Percentiles rank a stretch among this genome's conserved stretches.
Conservation (phyloP, 768 basidiomycete species). For the Rhodotorula kratochvilovae region DNA sequence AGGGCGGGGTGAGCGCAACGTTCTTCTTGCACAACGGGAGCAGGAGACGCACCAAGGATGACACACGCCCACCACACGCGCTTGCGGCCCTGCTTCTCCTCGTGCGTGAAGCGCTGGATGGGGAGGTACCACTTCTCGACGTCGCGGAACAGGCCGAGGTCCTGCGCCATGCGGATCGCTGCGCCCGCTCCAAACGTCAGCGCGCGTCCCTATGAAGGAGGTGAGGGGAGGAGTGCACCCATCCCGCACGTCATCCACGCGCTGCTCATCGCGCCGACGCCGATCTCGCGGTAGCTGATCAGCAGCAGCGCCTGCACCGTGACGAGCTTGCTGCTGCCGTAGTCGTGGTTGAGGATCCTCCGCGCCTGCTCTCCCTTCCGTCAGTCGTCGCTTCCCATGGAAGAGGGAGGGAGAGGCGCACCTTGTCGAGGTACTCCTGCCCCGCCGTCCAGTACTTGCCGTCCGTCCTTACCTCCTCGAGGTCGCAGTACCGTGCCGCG, state of each 20-base stretch:
- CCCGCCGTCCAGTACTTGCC: conserved; percentile 43
- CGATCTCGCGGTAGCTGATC: conserved; percentile 77
- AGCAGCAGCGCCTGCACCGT: conserved; percentile 76
- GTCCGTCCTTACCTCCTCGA: conserved; percentile 21
- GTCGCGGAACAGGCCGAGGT: conserved; percentile 43
- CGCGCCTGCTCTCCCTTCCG: conserved; percentile 34
- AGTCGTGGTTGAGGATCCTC: conserved; percentile 51
- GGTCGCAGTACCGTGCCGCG: conserved; percentile 63
- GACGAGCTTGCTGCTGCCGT: conserved; percentile 65
- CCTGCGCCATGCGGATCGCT: conserved; percentile 71
- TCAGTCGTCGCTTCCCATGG: no score
- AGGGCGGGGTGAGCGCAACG: neutral
- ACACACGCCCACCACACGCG: conserved; percentile 46
- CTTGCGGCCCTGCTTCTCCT: conserved; percentile 46
- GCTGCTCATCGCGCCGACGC: conserved; percentile 78
- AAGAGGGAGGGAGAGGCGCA: neutral
- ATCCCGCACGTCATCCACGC: conserved; percentile 75
- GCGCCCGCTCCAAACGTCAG: neutral
- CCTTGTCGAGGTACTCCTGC: conserved; percentile 38
- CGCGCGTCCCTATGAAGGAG: no score
- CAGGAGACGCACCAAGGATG: conserved; percentile 40
- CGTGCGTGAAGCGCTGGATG: conserved; percentile 42
- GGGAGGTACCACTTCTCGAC: conserved; percentile 43
- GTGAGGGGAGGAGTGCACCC: no score
- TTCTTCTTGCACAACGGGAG: neutral